Evolutionary conservation across 2,329 filamentous ascomycete species (phyloP).

Genomic region (Sporothrix phasma): DNA sequence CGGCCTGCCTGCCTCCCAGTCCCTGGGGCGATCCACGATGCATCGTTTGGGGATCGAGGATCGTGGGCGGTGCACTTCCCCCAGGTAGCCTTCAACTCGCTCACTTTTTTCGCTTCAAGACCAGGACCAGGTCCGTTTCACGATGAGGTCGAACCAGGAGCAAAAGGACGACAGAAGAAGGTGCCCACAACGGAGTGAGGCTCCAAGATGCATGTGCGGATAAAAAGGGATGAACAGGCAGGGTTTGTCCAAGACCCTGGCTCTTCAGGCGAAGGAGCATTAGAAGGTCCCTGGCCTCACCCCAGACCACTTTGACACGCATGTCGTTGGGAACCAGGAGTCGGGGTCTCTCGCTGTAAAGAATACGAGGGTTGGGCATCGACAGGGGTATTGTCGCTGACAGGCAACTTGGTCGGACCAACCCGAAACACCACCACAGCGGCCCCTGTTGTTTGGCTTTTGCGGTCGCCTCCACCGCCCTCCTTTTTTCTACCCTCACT

Average conservation of each 20-base stretch:
- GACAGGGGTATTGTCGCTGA: neutral
- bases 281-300: neutral
- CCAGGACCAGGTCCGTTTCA: neutral
- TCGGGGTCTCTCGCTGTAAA: neutral
- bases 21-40: neutral
- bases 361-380: neutral
- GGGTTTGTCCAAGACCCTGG: too few relatives aligned
- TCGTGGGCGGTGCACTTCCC: neutral
- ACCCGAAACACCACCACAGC: constrained; percentile 7
- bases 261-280: neutral
- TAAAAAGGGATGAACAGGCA: too few relatives aligned
- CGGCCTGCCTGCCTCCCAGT: neutral
- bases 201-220: neutral
- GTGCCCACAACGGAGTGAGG: too few relatives aligned
- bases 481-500: neutral
- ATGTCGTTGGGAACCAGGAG: neutral
- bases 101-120: neutral
- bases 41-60: neutral
- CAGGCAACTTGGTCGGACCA: neutral
- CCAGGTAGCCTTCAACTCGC: neutral
- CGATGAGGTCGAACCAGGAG: neutral
- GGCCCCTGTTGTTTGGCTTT: neutral
- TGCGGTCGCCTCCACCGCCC: neutral
- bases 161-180: neutral
- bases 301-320: neutral